phyloP scores from a whole-genome alignment of 306 rosid genomes.

The Abrus precatorius region DNA sequence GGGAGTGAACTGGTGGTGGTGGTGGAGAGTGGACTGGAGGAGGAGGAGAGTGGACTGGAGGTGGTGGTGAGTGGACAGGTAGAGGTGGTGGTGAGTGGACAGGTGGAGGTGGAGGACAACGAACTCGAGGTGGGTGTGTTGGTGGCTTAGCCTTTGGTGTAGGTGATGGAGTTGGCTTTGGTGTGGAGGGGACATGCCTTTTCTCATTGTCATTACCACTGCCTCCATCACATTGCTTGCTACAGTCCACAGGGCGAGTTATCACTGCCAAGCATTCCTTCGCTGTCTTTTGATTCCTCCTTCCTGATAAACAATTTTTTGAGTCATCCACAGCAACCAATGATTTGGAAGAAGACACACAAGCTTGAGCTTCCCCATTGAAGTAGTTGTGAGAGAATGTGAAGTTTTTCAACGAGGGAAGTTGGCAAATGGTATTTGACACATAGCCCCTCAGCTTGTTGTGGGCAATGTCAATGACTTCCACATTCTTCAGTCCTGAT shows the following conservation, averaged over 20 bases:
- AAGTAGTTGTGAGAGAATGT: constrained; percentile 69
- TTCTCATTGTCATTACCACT: neutral
- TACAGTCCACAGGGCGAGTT: constrained; percentile 66
- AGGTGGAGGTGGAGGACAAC: constrained; percentile 33
- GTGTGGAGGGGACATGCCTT: constrained; percentile 8
- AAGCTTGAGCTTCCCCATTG: constrained; percentile 57
- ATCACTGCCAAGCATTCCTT: constrained; percentile 56
- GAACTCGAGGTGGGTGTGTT: neutral
- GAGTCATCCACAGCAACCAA: constrained; percentile 43
- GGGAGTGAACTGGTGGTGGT: neutral
- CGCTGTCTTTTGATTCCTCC: constrained; percentile 58
- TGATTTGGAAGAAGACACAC: constrained; percentile 35
- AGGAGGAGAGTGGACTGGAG: neutral
- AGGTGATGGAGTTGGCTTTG: constrained; percentile 24
- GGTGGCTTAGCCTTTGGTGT: constrained; percentile 18
- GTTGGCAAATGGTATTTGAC: constrained; percentile 55
- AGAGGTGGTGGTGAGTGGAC: constrained; percentile 42
- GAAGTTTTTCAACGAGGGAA: constrained; percentile 64
- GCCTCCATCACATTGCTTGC: constrained; percentile 55
- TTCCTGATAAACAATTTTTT: constrained; percentile 62
- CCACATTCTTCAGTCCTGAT: constrained; percentile 51
- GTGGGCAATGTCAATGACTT: constrained; percentile 54
- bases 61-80: constrained; percentile 35
- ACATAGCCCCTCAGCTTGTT: constrained; percentile 69
- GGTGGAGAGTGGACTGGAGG: constrained; percentile 13